phyloP scores from a whole-genome alignment of 192 early-diverging fungal genomes.

The Coemansia sp. region DNA sequence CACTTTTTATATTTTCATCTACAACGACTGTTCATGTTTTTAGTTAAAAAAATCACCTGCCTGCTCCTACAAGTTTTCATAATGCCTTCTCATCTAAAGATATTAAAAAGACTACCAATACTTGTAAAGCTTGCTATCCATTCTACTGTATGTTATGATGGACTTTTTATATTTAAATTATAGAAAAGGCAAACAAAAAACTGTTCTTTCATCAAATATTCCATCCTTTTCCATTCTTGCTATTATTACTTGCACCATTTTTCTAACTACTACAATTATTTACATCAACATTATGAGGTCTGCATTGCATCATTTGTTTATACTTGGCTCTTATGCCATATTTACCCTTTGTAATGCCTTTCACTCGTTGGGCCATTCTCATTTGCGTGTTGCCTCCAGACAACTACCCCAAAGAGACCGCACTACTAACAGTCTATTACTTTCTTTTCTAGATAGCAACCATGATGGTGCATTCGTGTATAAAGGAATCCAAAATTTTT shows the following conservation, averaged over 20 bases:
- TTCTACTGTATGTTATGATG: no score
- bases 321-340: background rate
- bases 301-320: background rate
- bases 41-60: no score
- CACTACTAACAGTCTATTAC: background rate
- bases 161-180: background rate
- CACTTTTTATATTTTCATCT: no score
- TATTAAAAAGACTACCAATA: no score
- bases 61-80: no score
- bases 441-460: background rate
- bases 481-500: slow-evolving; percentile 6
- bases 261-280: no score
- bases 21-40: no score
- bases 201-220: no score
- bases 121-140: no score
- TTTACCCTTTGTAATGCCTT: background rate
- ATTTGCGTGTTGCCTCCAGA: background rate
- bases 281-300: background rate
- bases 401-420: no score
- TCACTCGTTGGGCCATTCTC: background rate
- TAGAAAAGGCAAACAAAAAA: background rate
- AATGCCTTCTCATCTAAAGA: no score
- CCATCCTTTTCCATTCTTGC: no score
- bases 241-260: background rate
- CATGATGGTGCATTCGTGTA: background rate